Conservation (phyloP, 805 yeast genomes). For the Ogataea paraovalis region DNA sequence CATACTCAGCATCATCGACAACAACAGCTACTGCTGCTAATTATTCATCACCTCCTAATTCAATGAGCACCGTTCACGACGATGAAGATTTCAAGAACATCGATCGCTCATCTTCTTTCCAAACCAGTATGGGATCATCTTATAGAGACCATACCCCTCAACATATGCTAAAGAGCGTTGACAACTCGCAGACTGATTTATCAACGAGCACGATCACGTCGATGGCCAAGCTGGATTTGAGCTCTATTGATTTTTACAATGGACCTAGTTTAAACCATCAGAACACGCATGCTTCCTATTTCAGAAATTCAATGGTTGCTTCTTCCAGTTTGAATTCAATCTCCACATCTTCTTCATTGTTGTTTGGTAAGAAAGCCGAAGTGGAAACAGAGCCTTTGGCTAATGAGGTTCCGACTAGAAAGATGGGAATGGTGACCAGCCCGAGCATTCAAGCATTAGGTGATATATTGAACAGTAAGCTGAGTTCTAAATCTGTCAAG, state of each 20-base stretch:
- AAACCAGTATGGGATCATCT: constrained; percentile 33
- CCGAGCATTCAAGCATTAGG: constrained; percentile 35
- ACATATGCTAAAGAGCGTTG: background rate
- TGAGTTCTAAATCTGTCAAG: constrained; percentile 4
- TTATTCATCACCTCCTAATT: constrained; percentile 24
- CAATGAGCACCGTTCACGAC: constrained; percentile 32
- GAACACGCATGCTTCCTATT: constrained; percentile 26
- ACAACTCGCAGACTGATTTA: background rate
- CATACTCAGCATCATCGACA: too few relatives aligned
- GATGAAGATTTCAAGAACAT: constrained; percentile 31
- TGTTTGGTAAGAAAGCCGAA: background rate
- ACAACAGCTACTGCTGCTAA: background rate
- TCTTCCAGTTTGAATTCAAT: constrained; percentile 32
- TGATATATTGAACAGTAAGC: constrained; percentile 29
- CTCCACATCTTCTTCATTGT: background rate
- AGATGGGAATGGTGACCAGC: constrained; percentile 31
- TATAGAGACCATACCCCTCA: background rate
- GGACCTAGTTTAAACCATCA: constrained; percentile 28
- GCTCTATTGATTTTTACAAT: constrained; percentile 22
- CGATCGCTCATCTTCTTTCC: constrained; percentile 35
- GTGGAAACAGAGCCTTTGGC: constrained; percentile 1
- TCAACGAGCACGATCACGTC: constrained; percentile 2
- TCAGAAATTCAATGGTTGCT: constrained; percentile 30
- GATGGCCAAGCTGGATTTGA: constrained; percentile 12
- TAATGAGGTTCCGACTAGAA: constrained; percentile 28